Evolutionary conservation across 2,329 filamentous ascomycete genomes (phyloP).

Genomic region (Ophiognomonia clavigignenti-juglandacearum): DNA sequence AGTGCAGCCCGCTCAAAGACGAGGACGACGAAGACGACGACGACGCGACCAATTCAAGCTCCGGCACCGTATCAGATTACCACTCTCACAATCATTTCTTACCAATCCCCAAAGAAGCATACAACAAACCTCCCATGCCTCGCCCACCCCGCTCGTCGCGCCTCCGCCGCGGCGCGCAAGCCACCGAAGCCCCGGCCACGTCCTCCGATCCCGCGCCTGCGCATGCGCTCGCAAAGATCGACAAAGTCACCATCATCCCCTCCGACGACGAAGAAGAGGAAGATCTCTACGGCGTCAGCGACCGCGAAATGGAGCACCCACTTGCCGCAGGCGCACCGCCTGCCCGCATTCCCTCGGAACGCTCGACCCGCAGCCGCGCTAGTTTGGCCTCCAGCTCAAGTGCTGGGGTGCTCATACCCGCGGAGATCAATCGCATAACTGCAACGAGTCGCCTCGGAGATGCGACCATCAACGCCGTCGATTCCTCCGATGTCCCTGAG

Average conservation of each 20-base stretch:
- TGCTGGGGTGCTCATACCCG: slow-evolving; percentile 19
- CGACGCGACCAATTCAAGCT: no score
- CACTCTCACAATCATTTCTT: no score
- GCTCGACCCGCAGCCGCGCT: no score
- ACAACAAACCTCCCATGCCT: slow-evolving; percentile 21
- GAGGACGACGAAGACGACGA: no score
- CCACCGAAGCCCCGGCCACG: background rate
- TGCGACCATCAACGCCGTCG: slow-evolving; percentile 16
- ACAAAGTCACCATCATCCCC: slow-evolving; percentile 9
- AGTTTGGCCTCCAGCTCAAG: slow-evolving; percentile 11
- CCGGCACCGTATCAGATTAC: no score
- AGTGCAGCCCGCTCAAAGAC: no score
- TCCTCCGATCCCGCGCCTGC: slow-evolving; percentile 15
- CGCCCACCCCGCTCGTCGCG: slow-evolving; percentile 26
- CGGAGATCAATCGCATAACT: slow-evolving; percentile 28
- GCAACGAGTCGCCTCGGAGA: slow-evolving; percentile 32
- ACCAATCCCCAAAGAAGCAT: no score
- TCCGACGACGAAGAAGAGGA: slow-evolving; percentile 10
- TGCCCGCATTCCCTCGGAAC: slow-evolving; percentile 16
- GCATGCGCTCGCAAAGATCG: slow-evolving; percentile 1
- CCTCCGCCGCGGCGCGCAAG: slow-evolving; percentile 15
- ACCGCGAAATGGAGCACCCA: slow-evolving; percentile 24
- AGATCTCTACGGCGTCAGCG: slow-evolving; percentile 30
- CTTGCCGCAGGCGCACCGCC: slow-evolving; percentile 18
- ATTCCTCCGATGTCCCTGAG: slow-evolving; percentile 25